Evolutionary conservation across 2,329 filamentous ascomycete species (phyloP), one percentile per base, ranked within the genome.

Genomic region (Fusarium solani-melongenae): DNA sequence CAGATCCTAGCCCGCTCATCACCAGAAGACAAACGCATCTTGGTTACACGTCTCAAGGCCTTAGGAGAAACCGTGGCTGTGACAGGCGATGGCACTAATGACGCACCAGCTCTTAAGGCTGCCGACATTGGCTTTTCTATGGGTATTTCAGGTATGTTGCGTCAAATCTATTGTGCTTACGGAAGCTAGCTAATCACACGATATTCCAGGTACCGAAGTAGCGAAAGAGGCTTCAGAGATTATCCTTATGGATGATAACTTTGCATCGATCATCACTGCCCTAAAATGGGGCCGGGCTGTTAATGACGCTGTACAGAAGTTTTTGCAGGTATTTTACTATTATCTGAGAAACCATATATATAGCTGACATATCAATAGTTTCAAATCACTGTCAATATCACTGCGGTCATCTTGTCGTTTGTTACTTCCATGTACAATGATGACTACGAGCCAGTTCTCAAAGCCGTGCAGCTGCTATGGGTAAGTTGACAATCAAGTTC

Each of bases 361-460:
- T 39, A 17, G 6, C 56, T 62, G 33, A 62, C 41, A 53, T 17
- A 9, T n/a, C n/a, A 33, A 27, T 62, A 79, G 83, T 91, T 91
- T 76, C 88, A 90, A 83, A 89, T 93, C 76, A 93, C 91, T 3
- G 90, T 92, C 79, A 92, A 92, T 78, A 91, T 92, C 71, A 92
- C 90, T 8, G 90, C 90, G 7, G 90, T 92, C 14, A 80, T 91
- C 44, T 85, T 92, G 17, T 90, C 90, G 10, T 91, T 92, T 71
- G 84, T 92, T 67, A 90, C 90, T 6, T 88, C 90, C 11, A 88
- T 92, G 55, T 87, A 89, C 15, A 87, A 86, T 67, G 79, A 83
- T 8, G 83, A 90, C 11, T 86, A 92, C 78, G 90, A 92, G 53
- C 89, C 90, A 6, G 90, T 92, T 5, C 85, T 92, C 49, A 90